phyloP scores from a whole-genome alignment of 768 basidiomycete genomes.

The Floccularia luteovirens region DNA sequence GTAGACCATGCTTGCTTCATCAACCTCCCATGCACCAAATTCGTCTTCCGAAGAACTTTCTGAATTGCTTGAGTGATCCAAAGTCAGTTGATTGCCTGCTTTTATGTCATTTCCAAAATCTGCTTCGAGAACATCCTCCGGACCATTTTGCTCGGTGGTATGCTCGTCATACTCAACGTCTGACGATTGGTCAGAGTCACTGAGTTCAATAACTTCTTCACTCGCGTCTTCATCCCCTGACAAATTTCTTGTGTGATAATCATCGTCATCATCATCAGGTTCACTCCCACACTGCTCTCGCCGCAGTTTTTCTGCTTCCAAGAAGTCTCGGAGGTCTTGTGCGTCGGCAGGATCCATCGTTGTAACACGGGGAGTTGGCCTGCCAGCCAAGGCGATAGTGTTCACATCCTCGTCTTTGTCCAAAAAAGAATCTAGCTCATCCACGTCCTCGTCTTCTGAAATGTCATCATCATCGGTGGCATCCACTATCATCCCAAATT shows the following conservation, averaged over 20 bases:
- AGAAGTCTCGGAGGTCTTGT: constrained; percentile 56
- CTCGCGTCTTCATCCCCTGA: constrained; percentile 10
- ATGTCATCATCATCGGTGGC: constrained; percentile 47
- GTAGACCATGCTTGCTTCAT: constrained; percentile 33
- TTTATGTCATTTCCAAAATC: background rate
- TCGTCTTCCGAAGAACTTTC: constrained; percentile 36
- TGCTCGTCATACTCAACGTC: constrained; percentile 1
- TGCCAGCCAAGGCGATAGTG: background rate
- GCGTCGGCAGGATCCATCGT: constrained; percentile 42
- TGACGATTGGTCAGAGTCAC: constrained; percentile 1
- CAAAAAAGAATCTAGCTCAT: constrained; percentile 53
- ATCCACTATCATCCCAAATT: constrained; percentile 45
- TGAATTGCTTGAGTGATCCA: constrained; percentile 2
- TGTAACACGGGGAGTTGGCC: constrained; percentile 33
- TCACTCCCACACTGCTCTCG: constrained; percentile 41
- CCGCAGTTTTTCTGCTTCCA: constrained; percentile 53
- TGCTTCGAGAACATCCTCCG: constrained; percentile 9
- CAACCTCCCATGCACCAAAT: constrained; percentile 25
- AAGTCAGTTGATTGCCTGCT: background rate
- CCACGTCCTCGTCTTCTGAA: constrained; percentile 46
- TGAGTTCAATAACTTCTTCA: background rate
- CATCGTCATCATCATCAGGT: constrained; percentile 25
- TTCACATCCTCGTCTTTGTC: constrained; percentile 19
- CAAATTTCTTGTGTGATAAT: too few species aligned
- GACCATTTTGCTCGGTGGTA: background rate